Conservation (phyloP, 192 early-diverging fungal species). For the Entomortierella beljakovae region DNA sequence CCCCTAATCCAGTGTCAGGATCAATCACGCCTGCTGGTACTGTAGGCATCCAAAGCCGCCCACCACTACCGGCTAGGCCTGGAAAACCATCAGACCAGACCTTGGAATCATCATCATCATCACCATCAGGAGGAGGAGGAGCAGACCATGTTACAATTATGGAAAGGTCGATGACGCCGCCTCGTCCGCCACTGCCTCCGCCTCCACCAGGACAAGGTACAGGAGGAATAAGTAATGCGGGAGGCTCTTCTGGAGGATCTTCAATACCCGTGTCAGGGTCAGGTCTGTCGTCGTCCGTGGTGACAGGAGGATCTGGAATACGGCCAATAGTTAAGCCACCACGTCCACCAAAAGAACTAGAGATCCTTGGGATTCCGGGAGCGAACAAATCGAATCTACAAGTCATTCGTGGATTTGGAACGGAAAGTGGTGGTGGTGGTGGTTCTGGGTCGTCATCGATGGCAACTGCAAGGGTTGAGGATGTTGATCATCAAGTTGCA, state of each 20-base stretch:
- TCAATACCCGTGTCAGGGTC: not conserved
- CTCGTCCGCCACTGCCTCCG: constrained; percentile 43
- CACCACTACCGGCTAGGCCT: constrained; percentile 40
- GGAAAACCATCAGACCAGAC: constrained; percentile 7
- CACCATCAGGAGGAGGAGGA: constrained; percentile 1
- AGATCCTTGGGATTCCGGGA: constrained; percentile 26
- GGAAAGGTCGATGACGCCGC: constrained; percentile 48
- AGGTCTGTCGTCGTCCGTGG: not conserved
- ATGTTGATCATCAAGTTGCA: constrained; percentile 17
- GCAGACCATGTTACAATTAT: constrained; percentile 12
- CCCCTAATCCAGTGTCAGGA: constrained; percentile 12
- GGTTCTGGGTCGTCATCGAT: constrained; percentile 1
- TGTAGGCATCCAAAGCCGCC: constrained; percentile 1
- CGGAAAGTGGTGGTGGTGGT: not conserved
- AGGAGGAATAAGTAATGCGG: not conserved
- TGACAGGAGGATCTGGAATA: not conserved
- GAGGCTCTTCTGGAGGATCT: not conserved
- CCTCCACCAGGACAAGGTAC: constrained; percentile 19
- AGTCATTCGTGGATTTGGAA: not conserved
- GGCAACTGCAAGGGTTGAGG: not conserved
- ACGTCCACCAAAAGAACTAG: constrained; percentile 41
- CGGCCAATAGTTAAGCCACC: constrained; percentile 27
- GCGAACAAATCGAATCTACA: not conserved
- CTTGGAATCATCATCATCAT: not conserved
- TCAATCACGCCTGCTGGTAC: not conserved